phyloP scores from a whole-genome alignment of 164 flowering plant genomes.

The Euptelea pleiosperma region DNA sequence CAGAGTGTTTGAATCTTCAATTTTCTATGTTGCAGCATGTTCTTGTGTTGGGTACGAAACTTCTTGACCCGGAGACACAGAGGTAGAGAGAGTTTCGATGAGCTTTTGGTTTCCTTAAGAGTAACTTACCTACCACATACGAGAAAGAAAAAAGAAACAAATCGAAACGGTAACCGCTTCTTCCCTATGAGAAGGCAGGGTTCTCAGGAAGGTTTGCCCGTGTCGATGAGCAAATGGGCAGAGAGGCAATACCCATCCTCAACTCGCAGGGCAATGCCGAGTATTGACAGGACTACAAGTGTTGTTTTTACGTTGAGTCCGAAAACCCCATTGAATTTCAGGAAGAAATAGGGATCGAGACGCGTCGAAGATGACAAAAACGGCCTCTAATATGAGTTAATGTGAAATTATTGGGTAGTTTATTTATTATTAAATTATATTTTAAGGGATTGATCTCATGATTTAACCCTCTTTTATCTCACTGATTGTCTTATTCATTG shows the following conservation, averaged over 20 bases:
- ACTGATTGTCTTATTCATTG: constrained; percentile 27
- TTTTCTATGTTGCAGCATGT: constrained; percentile 4
- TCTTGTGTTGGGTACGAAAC: not conserved
- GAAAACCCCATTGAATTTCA: constrained; percentile 12
- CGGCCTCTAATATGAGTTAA: constrained; percentile 13
- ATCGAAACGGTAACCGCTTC: not conserved
- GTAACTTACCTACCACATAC: not conserved
- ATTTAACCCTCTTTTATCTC: constrained; percentile 12
- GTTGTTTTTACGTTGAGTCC: constrained; percentile 14
- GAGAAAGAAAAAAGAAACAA: constrained; percentile 3
- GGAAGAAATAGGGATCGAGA: not conserved
- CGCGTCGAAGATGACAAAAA: constrained; percentile 1
- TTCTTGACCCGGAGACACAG: too few species aligned
- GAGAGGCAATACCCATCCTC: constrained; percentile 15
- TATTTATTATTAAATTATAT: constrained; percentile 3
- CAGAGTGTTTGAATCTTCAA: not conserved
- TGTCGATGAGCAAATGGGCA: constrained; percentile 12
- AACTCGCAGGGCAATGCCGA: constrained; percentile 8
- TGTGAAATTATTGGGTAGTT: constrained; percentile 17
- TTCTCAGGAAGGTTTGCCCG: constrained; percentile 2
- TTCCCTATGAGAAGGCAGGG: constrained; percentile 14
- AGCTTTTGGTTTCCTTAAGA: constrained; percentile 7
- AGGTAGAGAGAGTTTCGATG: not conserved
- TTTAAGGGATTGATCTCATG: constrained; percentile 7
- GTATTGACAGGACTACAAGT: constrained; percentile 17